Conservation (phyloP, 2,329 filamentous ascomycete species). For the Monilinia laxa region DNA sequence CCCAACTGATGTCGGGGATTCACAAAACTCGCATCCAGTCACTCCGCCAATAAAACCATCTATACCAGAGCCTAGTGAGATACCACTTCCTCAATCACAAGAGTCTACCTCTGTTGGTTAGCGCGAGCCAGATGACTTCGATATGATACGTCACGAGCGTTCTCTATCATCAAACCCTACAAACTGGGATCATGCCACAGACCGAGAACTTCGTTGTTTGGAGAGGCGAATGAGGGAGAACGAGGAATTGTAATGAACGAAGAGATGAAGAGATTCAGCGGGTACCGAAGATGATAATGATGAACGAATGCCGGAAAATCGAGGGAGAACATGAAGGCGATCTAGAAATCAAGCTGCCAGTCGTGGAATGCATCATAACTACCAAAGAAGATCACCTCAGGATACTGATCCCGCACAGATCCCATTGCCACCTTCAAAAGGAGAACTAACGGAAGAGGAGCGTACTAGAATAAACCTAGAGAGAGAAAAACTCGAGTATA, state of each 20-base stretch:
- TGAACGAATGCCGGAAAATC: background rate
- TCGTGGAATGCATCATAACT: background rate
- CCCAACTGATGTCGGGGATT: background rate
- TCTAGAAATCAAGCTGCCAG: background rate
- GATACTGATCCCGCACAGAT: background rate
- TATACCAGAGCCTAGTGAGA: background rate
- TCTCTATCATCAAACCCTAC: too few species aligned
- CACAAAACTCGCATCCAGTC: background rate
- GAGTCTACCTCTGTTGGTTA: too few species aligned
- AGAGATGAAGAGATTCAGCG: background rate
- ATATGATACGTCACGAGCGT: too few species aligned
- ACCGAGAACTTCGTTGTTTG: background rate
- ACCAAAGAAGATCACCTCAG: background rate
- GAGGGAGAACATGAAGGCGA: background rate
- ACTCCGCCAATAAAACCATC: background rate
- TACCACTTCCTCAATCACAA: too few species aligned
- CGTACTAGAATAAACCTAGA: background rate
- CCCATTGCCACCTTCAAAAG: constrained; percentile 9
- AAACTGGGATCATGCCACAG: too few species aligned
- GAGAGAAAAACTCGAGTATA: background rate
- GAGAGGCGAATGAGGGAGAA: background rate
- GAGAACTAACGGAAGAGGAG: background rate
- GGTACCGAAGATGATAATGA: background rate
- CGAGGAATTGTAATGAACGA: background rate
- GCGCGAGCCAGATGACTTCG: too few species aligned